phyloP scores from a whole-genome alignment of 805 yeast species.

The Candida lessepsii region DNA sequence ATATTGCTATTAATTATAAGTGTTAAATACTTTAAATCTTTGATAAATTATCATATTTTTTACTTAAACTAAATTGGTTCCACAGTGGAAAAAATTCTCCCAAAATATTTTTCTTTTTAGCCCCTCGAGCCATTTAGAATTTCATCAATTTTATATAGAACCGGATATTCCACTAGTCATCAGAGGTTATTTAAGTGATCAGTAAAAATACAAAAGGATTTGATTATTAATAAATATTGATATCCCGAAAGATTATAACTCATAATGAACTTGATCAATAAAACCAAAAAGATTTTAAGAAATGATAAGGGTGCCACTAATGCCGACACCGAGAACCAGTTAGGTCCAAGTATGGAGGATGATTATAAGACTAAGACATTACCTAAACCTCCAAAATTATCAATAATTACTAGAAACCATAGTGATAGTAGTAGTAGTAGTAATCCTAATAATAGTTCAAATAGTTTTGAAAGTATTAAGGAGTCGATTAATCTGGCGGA shows the following conservation, averaged over 20 bases:
- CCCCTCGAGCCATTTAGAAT: slow-evolving; percentile 6
- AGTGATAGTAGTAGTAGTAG: slow-evolving; percentile 4
- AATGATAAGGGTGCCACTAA: neutral
- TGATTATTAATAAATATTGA: too few species aligned
- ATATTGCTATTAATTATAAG: too few species aligned
- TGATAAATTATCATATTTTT: too few species aligned
- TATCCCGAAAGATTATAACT: neutral
- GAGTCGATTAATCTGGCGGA: slow-evolving; percentile 1
- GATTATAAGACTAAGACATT: slow-evolving; percentile 2
- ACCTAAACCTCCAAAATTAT: slow-evolving; percentile 5
- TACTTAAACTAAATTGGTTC: too few species aligned
- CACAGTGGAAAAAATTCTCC: neutral
- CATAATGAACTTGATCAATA: slow-evolving; percentile 2
- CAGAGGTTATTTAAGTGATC: too few species aligned
- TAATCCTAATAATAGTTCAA: slow-evolving; percentile 3
- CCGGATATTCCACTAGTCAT: slow-evolving; percentile 4
- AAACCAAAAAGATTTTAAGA: neutral
- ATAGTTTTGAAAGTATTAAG: neutral
- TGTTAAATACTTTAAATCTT: too few species aligned
- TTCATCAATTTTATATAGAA: slow-evolving; percentile 2
- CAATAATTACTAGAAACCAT: slow-evolving; percentile 5
- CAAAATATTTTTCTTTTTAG: slow-evolving; percentile 1
- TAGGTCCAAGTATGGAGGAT: slow-evolving; percentile 3
- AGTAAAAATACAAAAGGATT: too few species aligned
- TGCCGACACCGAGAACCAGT: neutral